Evolutionary conservation across 2,329 filamentous ascomycete species (phyloP).

Genomic region (Juglanconis sp.): DNA sequence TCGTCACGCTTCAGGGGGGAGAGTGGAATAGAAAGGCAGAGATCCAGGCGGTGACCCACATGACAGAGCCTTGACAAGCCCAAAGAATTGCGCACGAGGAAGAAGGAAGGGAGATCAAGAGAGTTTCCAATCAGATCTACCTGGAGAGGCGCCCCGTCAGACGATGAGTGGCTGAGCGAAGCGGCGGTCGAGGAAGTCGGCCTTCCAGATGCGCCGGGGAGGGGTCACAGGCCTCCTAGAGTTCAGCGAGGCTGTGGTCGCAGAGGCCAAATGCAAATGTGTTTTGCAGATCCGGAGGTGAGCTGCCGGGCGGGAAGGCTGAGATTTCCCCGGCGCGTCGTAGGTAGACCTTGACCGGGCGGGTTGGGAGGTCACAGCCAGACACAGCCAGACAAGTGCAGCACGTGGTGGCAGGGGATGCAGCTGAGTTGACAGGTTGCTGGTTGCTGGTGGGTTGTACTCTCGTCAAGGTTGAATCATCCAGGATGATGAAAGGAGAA

Average conservation of each 20-base stretch:
- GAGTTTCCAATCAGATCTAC: not conserved
- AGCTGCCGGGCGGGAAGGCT: not conserved
- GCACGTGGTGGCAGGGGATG: slow-evolving; percentile 10
- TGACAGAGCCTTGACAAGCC: slow-evolving; percentile 8
- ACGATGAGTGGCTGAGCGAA: not conserved
- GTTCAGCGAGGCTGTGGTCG: not conserved
- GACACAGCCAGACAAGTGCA: not conserved
- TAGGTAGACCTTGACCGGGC: not conserved
- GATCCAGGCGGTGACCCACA: slow-evolving; percentile 17
- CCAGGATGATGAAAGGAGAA: not conserved
- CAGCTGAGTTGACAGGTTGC: not conserved
- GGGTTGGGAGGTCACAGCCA: not conserved
- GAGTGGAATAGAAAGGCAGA: slow-evolving; percentile 15
- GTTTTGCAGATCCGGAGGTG: not conserved
- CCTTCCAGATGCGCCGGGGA: not conserved
- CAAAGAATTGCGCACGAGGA: not conserved
- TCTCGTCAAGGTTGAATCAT: not conserved
- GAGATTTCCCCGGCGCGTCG: not conserved
- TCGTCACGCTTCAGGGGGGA: slow-evolving; percentile 9
- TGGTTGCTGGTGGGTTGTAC: not conserved
- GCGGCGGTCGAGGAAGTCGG: not conserved
- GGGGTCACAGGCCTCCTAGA: not conserved
- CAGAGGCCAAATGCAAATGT: not conserved
- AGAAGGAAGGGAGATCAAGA: not conserved
- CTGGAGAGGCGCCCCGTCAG: not conserved